Evolutionary conservation across 345 rosid genomes (phyloP).

Genomic region (Trapa incisa): DNA sequence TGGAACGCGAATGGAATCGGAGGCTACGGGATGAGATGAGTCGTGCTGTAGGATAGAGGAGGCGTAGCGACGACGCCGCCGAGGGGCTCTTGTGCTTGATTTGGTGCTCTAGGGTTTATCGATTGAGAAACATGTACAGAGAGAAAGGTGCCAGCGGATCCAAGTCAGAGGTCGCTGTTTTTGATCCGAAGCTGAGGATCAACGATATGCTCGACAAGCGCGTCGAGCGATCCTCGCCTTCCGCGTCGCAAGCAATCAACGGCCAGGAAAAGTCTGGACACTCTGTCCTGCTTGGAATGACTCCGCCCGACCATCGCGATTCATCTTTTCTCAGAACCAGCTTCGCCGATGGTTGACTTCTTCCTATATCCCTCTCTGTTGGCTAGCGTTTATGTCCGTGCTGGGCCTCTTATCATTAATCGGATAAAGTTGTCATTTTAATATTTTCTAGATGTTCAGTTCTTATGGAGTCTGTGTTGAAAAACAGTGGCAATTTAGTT

Average conservation of each 20-base stretch:
- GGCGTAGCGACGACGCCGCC: not conserved
- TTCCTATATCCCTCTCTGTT: not conserved
- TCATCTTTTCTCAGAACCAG: constrained; percentile 42
- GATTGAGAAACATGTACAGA: constrained; percentile 4
- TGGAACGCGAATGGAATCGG: not conserved
- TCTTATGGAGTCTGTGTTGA: not conserved
- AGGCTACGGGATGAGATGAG: not conserved
- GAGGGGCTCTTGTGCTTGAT: not conserved
- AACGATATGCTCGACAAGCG: constrained; percentile 63
- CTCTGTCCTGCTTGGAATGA: constrained; percentile 40
- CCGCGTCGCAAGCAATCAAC: constrained; percentile 50
- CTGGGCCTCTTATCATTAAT: not conserved
- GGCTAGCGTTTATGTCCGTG: not conserved
- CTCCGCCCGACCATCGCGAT: constrained; percentile 41
- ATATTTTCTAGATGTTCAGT: not conserved
- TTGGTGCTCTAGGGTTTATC: constrained; percentile 12
- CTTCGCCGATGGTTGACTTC: constrained; percentile 45
- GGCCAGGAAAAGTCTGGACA: constrained; percentile 45
- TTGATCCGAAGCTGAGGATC: constrained; percentile 65
- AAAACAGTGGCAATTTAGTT: not conserved
- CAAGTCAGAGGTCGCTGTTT: constrained; percentile 41
- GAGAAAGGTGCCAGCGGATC: constrained; percentile 37
- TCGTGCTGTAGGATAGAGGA: not conserved
- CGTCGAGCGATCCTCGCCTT: constrained; percentile 65
- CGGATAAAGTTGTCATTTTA: not conserved